Evolutionary conservation across 2,329 filamentous ascomycete species (phyloP), one percentile per base, ranked within the genome.

Genomic region (Penicillium capsulatum): DNA sequence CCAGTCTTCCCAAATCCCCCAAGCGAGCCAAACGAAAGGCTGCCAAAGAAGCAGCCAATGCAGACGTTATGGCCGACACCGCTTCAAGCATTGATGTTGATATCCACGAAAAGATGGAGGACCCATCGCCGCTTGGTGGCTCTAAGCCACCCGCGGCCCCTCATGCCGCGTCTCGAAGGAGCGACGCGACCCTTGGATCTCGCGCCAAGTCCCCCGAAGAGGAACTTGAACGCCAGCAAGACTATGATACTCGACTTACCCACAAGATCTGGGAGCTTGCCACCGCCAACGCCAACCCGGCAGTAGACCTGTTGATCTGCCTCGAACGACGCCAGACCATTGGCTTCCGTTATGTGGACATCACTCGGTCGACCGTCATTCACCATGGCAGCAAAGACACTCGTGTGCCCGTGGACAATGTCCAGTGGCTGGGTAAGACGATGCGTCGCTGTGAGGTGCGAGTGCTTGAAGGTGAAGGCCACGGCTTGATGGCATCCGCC

Each of bases 271-370:
- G 92, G 92, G 84, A 91, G 44, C 75, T 94, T 13, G 89, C 92
- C 1, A 97, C 91, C 0, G 84, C 83, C 1, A 85, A 90, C 34
- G 89, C 90, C 2, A 97, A 98, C 60, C 92, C 92, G 0, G 91
- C 92, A 1, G 87, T 94, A 0, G 92, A 98, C 63, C 70, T 98
- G 13, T 73, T 98, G 1, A 86, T 96, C 4, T 98, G 92, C 60
- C 74, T 98, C 2, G 92, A 98, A 65, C 81, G 92, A 15, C 79
- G 86, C 17, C 88, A 94, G 55, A 82, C 86, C 0, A 95, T 98
- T 54, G 92, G 92, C 0, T 98, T 98, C 69, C 81, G 90, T 34
- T 98, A 98, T 60, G 91, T 95, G 13, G 92, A 98, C 60, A 95
- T 98, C 51, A 94, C 85, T 4, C 80, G 89, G 7, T 80, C 87